A percentile compares a stretch with the other conserved stretches of the same genome.
These are phyloP conservation scores for Aphanomyces stellatus DNA, from an alignment of 352 stramenopile genomes.

Conservation along the genomic window DNA sequence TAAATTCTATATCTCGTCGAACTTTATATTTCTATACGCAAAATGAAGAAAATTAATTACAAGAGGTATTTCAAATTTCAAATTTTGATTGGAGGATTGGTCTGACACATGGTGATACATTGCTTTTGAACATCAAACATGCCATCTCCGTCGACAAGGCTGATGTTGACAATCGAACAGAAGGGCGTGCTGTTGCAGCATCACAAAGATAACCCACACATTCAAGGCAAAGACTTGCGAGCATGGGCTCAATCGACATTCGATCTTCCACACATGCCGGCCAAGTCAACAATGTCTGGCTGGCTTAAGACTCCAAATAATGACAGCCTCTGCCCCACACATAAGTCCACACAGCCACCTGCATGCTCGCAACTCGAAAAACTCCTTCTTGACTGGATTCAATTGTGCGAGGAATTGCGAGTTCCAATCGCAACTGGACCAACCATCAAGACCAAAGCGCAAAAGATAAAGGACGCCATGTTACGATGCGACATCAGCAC, in stretches of 20 bases:
- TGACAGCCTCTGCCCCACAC: background rate
- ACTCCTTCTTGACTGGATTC: background rate
- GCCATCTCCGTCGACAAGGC: background rate
- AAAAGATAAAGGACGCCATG: too few species aligned
- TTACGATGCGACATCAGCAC: background rate
- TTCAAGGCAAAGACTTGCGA: background rate
- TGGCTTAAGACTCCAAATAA: background rate
- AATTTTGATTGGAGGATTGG: too few species aligned
- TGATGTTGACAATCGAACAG: background rate
- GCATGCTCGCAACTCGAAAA: background rate
- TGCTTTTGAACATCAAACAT: too few species aligned
- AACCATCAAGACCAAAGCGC: background rate
- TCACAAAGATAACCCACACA: background rate
- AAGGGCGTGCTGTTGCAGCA: background rate
- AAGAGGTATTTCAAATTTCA: too few species aligned
- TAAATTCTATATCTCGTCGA: too few species aligned
- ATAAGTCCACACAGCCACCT: background rate
- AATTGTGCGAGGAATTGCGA: background rate
- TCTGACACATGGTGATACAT: too few species aligned
- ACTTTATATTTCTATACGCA: too few species aligned
- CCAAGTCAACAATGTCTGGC: background rate
- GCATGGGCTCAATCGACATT: background rate
- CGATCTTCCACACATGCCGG: background rate
- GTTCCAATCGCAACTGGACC: background rate
- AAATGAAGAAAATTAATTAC: too few species aligned